phyloP scores from a whole-genome alignment of 1,139 yeast species.

The Scheffersomyces stambukii region DNA sequence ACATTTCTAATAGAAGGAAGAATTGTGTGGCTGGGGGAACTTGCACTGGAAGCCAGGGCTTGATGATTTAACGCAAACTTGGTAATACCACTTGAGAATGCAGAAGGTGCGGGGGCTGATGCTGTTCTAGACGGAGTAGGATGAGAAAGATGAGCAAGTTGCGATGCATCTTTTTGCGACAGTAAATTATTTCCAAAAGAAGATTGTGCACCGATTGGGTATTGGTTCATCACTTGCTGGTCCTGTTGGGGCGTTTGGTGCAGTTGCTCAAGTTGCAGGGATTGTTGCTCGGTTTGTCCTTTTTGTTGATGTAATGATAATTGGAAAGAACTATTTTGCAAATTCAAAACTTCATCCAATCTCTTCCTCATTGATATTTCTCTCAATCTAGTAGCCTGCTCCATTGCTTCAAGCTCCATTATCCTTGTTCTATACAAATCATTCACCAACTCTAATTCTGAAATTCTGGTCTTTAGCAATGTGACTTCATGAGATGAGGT shows the following conservation, averaged over 20 bases:
- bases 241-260: slow-evolving; percentile 3
- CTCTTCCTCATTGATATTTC: slow-evolving; percentile 47
- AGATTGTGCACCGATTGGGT: slow-evolving; percentile 4
- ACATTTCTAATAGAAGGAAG: slow-evolving; percentile 8
- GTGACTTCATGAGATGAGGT: slow-evolving; percentile 41
- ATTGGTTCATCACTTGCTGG: slow-evolving; percentile 7
- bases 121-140: slow-evolving; percentile 3
- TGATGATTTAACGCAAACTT: no score
- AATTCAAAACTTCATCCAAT: slow-evolving; percentile 40
- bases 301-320: slow-evolving; percentile 2
- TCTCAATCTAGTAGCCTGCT: slow-evolving; percentile 52
- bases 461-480: slow-evolving; percentile 65
- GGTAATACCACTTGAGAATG: not conserved
- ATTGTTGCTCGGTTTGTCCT: not conserved
- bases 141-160: no score
- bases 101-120: no score
- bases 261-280: slow-evolving; percentile 2
- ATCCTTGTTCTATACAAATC: slow-evolving; percentile 82
- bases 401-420: slow-evolving; percentile 73
- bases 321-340: slow-evolving; percentile 11
- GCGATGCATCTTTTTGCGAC: no score
- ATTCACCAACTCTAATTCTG: slow-evolving; percentile 87
- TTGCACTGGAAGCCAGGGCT: slow-evolving; percentile 1
- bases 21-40: slow-evolving; percentile 4
- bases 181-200: no score